Evolutionary conservation across 1,284 basidiomycete genomes (phyloP).

Genomic region (Sphagnurus paluster): DNA sequence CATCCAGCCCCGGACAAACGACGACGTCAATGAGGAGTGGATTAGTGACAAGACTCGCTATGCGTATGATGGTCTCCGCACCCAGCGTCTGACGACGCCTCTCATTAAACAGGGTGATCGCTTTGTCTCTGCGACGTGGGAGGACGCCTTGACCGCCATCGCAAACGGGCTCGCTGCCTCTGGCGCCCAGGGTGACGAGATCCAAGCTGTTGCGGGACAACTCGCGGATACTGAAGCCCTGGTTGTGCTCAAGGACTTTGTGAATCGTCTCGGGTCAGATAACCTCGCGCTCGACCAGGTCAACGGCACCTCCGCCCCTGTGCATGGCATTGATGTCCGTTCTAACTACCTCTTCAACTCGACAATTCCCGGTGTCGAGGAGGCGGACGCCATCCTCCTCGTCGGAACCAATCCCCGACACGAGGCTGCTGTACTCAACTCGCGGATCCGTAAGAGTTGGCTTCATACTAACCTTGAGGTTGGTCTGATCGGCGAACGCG

Average conservation of each 20-base stretch:
- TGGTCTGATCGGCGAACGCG: slow-evolving; percentile 89
- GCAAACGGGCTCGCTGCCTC: slow-evolving; percentile 77
- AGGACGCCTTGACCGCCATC: slow-evolving; percentile 84
- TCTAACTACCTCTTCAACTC: slow-evolving; percentile 98
- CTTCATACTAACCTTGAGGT: slow-evolving; percentile 84
- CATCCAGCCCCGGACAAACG: slow-evolving; percentile 93
- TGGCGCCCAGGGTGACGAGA: slow-evolving; percentile 92
- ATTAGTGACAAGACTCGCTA: slow-evolving; percentile 99
- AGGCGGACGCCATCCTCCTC: slow-evolving; percentile 91
- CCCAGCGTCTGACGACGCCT: slow-evolving; percentile 94
- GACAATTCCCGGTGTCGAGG: slow-evolving; percentile 90
- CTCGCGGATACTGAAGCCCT: slow-evolving; percentile 95
- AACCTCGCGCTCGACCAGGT: slow-evolving; percentile 85
- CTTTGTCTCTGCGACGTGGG: slow-evolving; percentile 92
- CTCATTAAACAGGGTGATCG: slow-evolving; percentile 91
- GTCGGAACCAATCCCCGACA: slow-evolving; percentile 98
- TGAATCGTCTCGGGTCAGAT: slow-evolving; percentile 95
- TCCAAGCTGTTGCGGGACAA: slow-evolving; percentile 92
- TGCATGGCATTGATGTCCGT: slow-evolving; percentile 87
- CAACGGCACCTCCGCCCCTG: slow-evolving; percentile 66
- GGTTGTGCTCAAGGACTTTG: slow-evolving; percentile 91
- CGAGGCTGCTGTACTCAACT: slow-evolving; percentile 97
- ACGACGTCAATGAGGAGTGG: slow-evolving; percentile 99
- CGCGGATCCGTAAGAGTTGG: slow-evolving; percentile 95
- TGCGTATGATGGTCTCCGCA: slow-evolving; percentile 93